Percentiles rank a stretch among this genome's conserved stretches.
Evolutionary conservation across 352 stramenopile genomes (phyloP).

Genomic region (Pythium apleroticum): DNA sequence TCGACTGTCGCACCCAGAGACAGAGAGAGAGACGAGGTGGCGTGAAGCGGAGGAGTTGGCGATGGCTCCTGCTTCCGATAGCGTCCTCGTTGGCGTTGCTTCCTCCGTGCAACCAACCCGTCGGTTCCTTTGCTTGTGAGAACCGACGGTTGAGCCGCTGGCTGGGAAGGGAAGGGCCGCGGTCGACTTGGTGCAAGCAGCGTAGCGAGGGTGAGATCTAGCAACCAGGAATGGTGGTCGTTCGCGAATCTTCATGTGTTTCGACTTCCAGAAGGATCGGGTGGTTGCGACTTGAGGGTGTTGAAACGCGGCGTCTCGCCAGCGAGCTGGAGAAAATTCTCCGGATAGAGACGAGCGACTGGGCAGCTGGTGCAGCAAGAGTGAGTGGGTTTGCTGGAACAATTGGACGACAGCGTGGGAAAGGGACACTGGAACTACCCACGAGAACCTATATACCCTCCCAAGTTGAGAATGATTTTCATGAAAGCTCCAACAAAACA

Average conservation of each 20-base stretch:
- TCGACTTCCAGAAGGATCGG: not conserved
- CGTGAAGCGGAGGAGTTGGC: not conserved
- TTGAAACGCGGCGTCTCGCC: not conserved
- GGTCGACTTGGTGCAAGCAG: not conserved
- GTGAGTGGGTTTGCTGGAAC: conserved; percentile 9
- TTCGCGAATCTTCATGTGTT: not conserved
- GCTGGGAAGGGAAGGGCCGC: not conserved
- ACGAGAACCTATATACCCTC: conserved; percentile 5
- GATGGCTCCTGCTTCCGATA: not conserved
- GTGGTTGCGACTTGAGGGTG: conserved; percentile 8
- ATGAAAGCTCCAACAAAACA: too few relatives aligned
- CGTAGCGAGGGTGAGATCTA: not conserved
- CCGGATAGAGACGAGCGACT: conserved; percentile 8
- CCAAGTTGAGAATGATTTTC: not conserved
- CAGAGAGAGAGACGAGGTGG: not conserved
- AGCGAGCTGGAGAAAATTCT: conserved; percentile 14
- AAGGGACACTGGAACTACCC: conserved; percentile 8
- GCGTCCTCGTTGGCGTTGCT: not conserved
- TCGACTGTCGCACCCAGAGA: not conserved
- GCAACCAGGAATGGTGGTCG: conserved; percentile 18
- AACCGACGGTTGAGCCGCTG: not conserved
- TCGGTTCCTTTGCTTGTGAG: conserved; percentile 9
- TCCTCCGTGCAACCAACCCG: not conserved
- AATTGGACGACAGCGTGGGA: conserved; percentile 7
- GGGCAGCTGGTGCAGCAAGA: conserved; percentile 1